Evolutionary conservation across 2,329 filamentous ascomycete genomes (phyloP).

Genomic region (Aspergillus puulaauensis): DNA sequence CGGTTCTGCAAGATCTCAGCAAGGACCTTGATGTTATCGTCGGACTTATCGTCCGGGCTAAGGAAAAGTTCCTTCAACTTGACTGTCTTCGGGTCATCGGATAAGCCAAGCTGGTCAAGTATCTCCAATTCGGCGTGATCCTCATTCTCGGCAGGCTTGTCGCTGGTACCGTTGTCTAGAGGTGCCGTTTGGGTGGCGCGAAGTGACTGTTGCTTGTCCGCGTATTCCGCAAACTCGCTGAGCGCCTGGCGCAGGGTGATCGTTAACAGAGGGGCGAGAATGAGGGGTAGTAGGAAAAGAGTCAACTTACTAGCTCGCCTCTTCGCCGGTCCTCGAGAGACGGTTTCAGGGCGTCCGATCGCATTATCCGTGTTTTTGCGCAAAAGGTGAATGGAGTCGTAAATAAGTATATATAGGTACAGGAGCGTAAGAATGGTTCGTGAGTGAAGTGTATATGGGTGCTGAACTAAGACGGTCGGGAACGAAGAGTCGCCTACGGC

Average conservation of each 20-base stretch:
- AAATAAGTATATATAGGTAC: not conserved
- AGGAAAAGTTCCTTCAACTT: slow-evolving; percentile 76
- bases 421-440: not conserved
- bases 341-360: slow-evolving; percentile 52
- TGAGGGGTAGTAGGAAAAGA: not conserved
- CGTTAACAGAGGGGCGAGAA: slow-evolving; percentile 10
- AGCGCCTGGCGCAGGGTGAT: slow-evolving; percentile 58
- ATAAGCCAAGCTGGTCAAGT: slow-evolving; percentile 73
- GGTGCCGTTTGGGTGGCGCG: slow-evolving; percentile 38
- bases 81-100: slow-evolving; percentile 64
- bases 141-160: slow-evolving; percentile 45
- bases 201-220: slow-evolving; percentile 82
- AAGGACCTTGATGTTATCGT: slow-evolving; percentile 63
- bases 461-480: slow-evolving; percentile 17
- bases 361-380: slow-evolving; percentile 28
- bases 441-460: not conserved
- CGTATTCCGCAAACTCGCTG: slow-evolving; percentile 96
- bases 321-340: slow-evolving; percentile 77
- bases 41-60: slow-evolving; percentile 50
- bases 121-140: slow-evolving; percentile 89
- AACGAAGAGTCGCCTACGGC: slow-evolving; percentile 33
- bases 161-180: slow-evolving; percentile 41
- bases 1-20: slow-evolving; percentile 65
- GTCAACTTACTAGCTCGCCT: slow-evolving; percentile 71
- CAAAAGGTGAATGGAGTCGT: not conserved